Evolutionary conservation across 495 filamentous ascomycete species (phyloP).

Genomic region (Oidiodendron maius): DNA sequence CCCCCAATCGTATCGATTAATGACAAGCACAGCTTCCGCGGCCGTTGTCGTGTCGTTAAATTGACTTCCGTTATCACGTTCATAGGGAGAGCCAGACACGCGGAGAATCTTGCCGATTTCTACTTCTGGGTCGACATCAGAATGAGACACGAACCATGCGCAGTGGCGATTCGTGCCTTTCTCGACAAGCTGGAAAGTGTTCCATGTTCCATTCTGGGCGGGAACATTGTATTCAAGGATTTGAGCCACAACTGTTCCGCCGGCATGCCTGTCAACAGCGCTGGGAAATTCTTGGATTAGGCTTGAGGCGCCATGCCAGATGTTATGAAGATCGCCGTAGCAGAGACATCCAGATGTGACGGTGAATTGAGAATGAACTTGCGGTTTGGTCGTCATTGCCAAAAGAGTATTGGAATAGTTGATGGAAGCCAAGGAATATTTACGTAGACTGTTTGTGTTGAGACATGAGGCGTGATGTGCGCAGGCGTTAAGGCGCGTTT

Average conservation of each 20-base stretch:
- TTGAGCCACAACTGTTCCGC: neutral
- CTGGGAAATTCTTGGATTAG: conserved; percentile 1
- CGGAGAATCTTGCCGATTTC: conserved; percentile 5
- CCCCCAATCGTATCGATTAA: conserved; percentile 3
- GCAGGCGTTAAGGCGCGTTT: too few relatives aligned
- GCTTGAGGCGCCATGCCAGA: neutral
- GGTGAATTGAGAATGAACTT: conserved; percentile 1
- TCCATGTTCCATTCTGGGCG: neutral
- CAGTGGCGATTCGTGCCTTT: neutral
- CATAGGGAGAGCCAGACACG: conserved; percentile 6
- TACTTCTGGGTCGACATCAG: neutral
- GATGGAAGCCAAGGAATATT: too few relatives aligned
- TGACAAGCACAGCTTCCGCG: conserved; percentile 2
- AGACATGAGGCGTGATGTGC: too few relatives aligned
- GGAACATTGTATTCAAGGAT: neutral
- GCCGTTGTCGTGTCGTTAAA: neutral
- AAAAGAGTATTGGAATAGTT: too few relatives aligned
- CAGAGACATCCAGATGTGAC: conserved; percentile 7
- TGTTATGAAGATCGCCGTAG: conserved; percentile 7
- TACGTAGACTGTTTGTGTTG: too few relatives aligned
- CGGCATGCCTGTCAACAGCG: neutral
- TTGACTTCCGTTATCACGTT: neutral
- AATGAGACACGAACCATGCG: conserved; percentile 3
- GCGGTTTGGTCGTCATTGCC: too few relatives aligned
- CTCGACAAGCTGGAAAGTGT: neutral